Base-by-base conservation (phyloP, 2,329 filamentous ascomycete species). In the Raffaelea arxii region DNA sequence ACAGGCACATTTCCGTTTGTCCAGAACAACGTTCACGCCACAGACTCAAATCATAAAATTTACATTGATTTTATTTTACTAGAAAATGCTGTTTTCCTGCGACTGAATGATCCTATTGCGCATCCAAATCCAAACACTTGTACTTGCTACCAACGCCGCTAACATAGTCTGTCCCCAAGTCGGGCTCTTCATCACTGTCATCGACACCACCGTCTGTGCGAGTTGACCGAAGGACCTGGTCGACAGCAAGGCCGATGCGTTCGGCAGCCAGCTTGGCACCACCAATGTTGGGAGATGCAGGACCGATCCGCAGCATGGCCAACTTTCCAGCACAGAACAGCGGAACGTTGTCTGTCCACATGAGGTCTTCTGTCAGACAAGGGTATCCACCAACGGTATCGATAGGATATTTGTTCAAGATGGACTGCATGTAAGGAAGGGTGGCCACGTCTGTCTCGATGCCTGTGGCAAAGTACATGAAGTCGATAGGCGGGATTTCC, bases 381-480 rank as follows among this genome's bases (percentile, higher is more conserved):
- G 86, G 86, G 19, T 89, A 65, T 0, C 86, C 86, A 4, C 78
- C 78, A 22, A 77, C 70, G 0, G 68, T 72, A 16, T 77, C 63
- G 27, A 91, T 72, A 0, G 83, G 84, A 50, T 82, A 69, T 18
- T 78, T 70, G 3, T 65, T 51, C 9, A 75, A 62, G 58, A 91
- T 75, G 0, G 66, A 74, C 47, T 77, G 63, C 12, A 91, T 64
- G 47, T 80, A 79, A 0, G 80, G 74, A 21, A 89, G 67, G 2
- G 69, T 68, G 1, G 63, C 57, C 23, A 87, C 75, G 52, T 88
- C 71, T 0, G 78, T 76, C 42, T 78, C 72, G 35, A 85, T 75
- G 0, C 86, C 86, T 0, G 86, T 91, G 14, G 86, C 84, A 56
- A 84, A 86, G 62, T 85, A 84, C 51, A 89, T 77, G 61, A 83